Evolutionary conservation across 2,329 filamentous ascomycete species (phyloP).

Genomic region (Beauveria bassiana): DNA sequence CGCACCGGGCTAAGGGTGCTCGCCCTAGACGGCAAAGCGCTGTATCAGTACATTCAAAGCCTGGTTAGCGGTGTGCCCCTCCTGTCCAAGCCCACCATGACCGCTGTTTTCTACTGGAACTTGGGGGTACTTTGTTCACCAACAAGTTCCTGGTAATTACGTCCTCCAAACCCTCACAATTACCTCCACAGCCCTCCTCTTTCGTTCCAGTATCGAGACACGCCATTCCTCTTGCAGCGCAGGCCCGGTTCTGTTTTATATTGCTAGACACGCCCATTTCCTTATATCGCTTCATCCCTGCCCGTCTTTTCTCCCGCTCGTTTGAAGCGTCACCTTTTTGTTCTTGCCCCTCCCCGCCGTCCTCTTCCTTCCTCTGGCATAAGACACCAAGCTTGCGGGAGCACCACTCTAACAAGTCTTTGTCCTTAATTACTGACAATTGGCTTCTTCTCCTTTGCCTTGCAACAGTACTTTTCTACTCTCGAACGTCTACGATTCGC

Average conservation of each 20-base stretch:
- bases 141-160: too few relatives aligned
- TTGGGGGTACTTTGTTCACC: too few relatives aligned
- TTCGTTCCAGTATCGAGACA: slow-evolving; percentile 34
- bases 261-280: background rate
- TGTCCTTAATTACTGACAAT: background rate
- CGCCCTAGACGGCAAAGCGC: background rate
- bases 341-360: background rate
- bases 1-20: background rate
- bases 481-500: slow-evolving; percentile 62
- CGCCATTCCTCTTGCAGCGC: slow-evolving; percentile 23
- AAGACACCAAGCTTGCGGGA: background rate
- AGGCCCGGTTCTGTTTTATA: slow-evolving; percentile 1
- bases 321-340: background rate
- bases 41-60: background rate
- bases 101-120: too few relatives aligned
- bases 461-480: slow-evolving; percentile 60
- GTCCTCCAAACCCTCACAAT: background rate
- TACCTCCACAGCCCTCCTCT: slow-evolving; percentile 14
- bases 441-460: background rate
- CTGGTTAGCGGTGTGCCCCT: too few relatives aligned
- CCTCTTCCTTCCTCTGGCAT: background rate
- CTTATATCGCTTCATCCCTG: slow-evolving; percentile 4
- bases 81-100: too few relatives aligned
- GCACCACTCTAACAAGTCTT: background rate
- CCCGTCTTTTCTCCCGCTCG: background rate